Evolutionary conservation across 441 rosid species (phyloP), one percentile per base, ranked within the genome.

Genomic region (Breynia disticha): DNA sequence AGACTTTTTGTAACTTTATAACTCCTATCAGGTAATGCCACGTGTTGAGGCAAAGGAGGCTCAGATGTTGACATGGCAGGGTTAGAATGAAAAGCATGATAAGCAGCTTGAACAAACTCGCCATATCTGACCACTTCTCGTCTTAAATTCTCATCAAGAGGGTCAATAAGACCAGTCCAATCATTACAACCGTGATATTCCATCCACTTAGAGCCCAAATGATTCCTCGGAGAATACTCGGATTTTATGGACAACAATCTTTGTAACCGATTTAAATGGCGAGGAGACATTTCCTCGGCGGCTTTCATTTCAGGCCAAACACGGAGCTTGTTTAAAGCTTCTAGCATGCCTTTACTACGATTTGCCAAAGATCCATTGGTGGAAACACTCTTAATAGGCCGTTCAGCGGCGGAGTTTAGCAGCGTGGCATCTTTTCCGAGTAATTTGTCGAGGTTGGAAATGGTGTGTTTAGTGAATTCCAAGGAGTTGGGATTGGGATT

Each of bases 261-360:
- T 39, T 79, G 79, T 16, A 91, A 95, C 38, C 79, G 67, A 58
- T 76, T 73, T 5, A 87, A 54, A 64, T 79, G 72, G 48, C 84
- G 73, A 0, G 98, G 98, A 0, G 98, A 91, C 83, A 91, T 83
- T 59, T 91, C 98, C 42, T 81, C 97, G 0, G 85, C 94, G 2
- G 86, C 80, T 54, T 76, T 84, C 73, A 65, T 64, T 49, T 76
- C 86, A 22, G 90, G 83, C 98, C 98, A 91, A 16, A 91, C 48
- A 66, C 90, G 51, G 0, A 75, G 52, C 66, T 85, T 55, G 47
- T 70, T 87, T 19, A 91, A 65, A 28, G 86, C 76, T 62, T 76
- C 80, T 1, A 86, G 57, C 11, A 78, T 60, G 28, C 60, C 52
- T 37, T 21, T 72, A 1, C 81, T 72, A 42, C 56, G 73, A 13